A percentile compares a stretch with the other conserved stretches of the same genome.
phyloP scores from a whole-genome alignment of 192 early-diverging fungal species.

The Mortierella hygrophila region DNA sequence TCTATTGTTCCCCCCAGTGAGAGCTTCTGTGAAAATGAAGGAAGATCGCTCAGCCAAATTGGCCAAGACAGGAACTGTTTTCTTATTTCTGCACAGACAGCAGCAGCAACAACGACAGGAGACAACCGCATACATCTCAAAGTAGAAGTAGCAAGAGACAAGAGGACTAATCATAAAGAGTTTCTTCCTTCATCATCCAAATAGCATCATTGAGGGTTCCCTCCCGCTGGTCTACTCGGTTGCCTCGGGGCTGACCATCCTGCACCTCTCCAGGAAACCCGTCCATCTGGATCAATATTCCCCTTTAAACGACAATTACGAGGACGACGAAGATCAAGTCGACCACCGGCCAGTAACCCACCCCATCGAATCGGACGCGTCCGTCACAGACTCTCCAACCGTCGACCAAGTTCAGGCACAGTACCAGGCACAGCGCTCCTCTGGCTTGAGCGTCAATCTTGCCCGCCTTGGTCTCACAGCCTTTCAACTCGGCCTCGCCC shows the following conservation, averaged over 20 bases:
- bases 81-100: background rate
- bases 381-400: slow-evolving; percentile 6
- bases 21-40: background rate
- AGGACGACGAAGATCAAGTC: slow-evolving; percentile 17
- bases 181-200: background rate
- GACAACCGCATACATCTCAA: background rate
- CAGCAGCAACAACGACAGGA: background rate
- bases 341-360: background rate
- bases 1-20: background rate
- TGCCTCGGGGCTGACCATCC: slow-evolving; percentile 27
- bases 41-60: background rate
- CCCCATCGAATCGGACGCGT: background rate
- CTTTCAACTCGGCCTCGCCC: slow-evolving; percentile 35
- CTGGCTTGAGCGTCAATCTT: slow-evolving; percentile 38
- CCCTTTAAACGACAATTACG: slow-evolving; percentile 22
- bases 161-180: background rate
- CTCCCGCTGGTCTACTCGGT: slow-evolving; percentile 38
- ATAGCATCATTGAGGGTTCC: slow-evolving; percentile 30
- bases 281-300: slow-evolving; percentile 49
- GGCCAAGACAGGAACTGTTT: background rate
- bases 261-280: slow-evolving; percentile 42
- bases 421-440: slow-evolving; percentile 36
- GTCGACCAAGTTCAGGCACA: slow-evolving; percentile 28
- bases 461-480: slow-evolving; percentile 38
- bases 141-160: background rate